Evolutionary conservation across 1,284 basidiomycete genomes (phyloP), one percentile per base, ranked within the genome.

Genomic region (Malassezia obtusa): DNA sequence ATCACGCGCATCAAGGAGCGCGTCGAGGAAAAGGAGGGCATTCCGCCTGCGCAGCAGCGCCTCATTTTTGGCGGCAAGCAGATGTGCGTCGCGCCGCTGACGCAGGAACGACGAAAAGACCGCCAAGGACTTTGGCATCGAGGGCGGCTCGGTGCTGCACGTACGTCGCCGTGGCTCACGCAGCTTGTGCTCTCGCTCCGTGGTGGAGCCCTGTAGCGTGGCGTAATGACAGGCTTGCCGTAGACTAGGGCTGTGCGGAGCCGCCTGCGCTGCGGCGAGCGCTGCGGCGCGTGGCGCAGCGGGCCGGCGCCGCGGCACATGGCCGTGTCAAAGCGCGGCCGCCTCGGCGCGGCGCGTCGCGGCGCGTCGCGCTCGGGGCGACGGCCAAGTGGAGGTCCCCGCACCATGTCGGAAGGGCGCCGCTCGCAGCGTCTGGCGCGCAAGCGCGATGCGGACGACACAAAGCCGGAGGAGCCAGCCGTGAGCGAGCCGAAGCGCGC

Each of bases 21-120:
- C 75, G 89, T 99, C 28, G 94, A 99, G 76, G 92, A 96, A 78
- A 94, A 98, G 77, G 92, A 91, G 36, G 94, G 92, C 68, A 94
- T 99, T 45, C 94, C 94, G 15, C 92, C 94, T 57, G 87, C 81
- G 35, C 94, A 99, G 76, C 94, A 98, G 75, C 83, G 94, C 57
- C 77, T 99, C 67, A 98, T 98, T 75, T 96, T 87, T 75, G 78
- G 83, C 67, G 94, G 94, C 40, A 84, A 92, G 75, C 92, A 95
- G 72, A 86, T 98, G 94, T 95, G 68, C 75, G 89, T 80, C 80
- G 9, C 12, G 7, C n/a, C n/a, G 24, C 39, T 50, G 21, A 44
- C 30, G 21, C 59, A 73, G 70, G 68, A 67, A 67, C 56, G 73
- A 75, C 64, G 72, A 74, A 31, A 75, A 73, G 52, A 68, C 67